A percentile compares a stretch with the other conserved stretches of the same genome.
These are phyloP conservation scores for Biscogniauxia sp. DNA, from an alignment of 2,329 filamentous ascomycete species.

Conservation along the genomic window DNA sequence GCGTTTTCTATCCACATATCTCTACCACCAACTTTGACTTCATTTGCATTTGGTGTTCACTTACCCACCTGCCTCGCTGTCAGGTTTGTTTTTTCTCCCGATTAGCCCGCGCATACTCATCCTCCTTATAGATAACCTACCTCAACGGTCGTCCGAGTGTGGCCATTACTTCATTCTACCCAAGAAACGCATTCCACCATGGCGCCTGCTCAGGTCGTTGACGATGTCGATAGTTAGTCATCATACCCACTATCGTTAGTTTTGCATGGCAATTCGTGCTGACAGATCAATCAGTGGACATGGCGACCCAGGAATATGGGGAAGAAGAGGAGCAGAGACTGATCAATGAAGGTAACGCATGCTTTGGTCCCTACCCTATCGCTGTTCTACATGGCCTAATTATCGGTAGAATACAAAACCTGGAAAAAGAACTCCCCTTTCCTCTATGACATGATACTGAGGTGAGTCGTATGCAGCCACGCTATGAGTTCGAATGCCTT, in stretches of 20 bases:
- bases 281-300: conserved; percentile 38
- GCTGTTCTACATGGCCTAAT: conserved; percentile 10
- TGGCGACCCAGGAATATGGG: conserved; percentile 63
- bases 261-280: conserved; percentile 6
- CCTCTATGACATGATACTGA: conserved; percentile 96
- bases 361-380: neutral
- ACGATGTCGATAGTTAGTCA: conserved; percentile 49
- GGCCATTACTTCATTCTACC: neutral
- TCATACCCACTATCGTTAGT: neutral
- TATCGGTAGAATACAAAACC: conserved; percentile 83
- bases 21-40: neutral
- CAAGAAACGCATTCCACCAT: conserved; percentile 30
- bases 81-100: neutral
- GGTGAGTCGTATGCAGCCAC: conserved; percentile 42
- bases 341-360: conserved; percentile 77
- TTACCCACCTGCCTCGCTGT: neutral
- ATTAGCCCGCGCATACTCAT: neutral
- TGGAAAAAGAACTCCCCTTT: conserved; percentile 99
- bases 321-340: conserved; percentile 76
- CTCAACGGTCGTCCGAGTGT: neutral
- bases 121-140: neutral
- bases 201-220: conserved; percentile 47
- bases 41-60: neutral
- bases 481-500: conserved; percentile 1
- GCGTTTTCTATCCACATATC: conserved; percentile 15